A percentile compares a stretch with the other conserved stretches of the same genome.
Conservation (phyloP, 1,284 basidiomycete genomes). For the Phylloporus sp. region DNA sequence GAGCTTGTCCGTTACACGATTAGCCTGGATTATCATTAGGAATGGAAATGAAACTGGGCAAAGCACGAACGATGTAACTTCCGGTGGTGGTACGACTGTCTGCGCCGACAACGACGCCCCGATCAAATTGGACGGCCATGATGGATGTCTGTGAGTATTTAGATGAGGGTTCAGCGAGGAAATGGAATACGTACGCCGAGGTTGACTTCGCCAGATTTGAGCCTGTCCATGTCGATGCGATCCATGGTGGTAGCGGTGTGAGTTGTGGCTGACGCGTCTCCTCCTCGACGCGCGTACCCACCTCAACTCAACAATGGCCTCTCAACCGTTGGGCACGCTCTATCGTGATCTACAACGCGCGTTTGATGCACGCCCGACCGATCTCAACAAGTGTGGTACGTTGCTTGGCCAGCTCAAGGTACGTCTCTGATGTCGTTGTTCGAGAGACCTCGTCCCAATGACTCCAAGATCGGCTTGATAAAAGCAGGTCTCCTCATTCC, state of each 20-base stretch:
- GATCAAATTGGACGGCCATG: conserved; percentile 98
- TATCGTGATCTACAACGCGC: conserved; percentile 66
- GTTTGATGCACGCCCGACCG: conserved; percentile 62
- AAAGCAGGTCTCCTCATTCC: conserved; percentile 78
- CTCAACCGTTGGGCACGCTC: conserved; percentile 53
- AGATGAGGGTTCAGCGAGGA: not conserved
- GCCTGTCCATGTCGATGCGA: conserved; percentile 70
- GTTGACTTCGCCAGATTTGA: conserved; percentile 94
- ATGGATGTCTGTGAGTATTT: conserved; percentile 82
- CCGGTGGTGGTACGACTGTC: conserved; percentile 98
- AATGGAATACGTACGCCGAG: conserved; percentile 74
- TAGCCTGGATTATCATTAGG: conserved; percentile 61
- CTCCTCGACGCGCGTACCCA: conserved; percentile 24
- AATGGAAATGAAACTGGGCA: not conserved
- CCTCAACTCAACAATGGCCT: conserved; percentile 45
- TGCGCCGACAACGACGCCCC: conserved; percentile 95
- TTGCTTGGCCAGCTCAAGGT: conserved; percentile 80
- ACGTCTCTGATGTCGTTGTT: conserved; percentile 3
- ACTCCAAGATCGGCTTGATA: conserved; percentile 74
- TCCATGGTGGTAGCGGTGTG: conserved; percentile 53
- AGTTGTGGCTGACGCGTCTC: conserved; percentile 58
- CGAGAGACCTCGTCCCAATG: not conserved
- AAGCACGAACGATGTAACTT: conserved; percentile 82
- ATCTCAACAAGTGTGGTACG: conserved; percentile 65
- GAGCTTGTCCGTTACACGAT: conserved; percentile 98